Percentiles rank a stretch among this genome's conserved stretches.
Conservation (phyloP, 163 green algal genomes). For the Volvox carteri region DNA sequence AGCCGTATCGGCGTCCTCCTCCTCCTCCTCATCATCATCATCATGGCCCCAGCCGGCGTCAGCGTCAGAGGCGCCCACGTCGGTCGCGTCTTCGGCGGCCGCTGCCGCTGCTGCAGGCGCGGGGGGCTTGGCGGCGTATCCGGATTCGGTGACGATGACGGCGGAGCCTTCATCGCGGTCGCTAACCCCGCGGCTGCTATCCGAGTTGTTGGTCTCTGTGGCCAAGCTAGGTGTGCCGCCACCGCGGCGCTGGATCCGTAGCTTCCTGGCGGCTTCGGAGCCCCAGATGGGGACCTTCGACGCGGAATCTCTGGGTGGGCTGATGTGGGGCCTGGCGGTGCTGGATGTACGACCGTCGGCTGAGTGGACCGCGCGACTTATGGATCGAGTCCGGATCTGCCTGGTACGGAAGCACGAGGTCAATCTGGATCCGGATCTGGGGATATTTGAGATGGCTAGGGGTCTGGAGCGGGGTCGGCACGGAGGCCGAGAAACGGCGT, state of each 20-base stretch:
- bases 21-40: too few relatives aligned
- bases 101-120: not conserved
- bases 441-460: not conserved
- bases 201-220: constrained; percentile 24
- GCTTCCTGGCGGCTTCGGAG: not conserved
- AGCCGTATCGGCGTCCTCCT: too few relatives aligned
- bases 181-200: constrained; percentile 23
- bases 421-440: not conserved
- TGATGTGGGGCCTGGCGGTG: constrained; percentile 44
- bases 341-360: constrained; percentile 8
- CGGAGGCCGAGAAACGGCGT: too few relatives aligned
- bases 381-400: not conserved
- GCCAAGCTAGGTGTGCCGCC: constrained; percentile 28
- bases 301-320: not conserved
- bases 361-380: not conserved
- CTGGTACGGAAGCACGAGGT: not conserved
- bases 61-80: too few relatives aligned
- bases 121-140: not conserved
- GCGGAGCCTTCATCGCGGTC: not conserved
- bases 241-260: not conserved
- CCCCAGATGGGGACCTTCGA: not conserved
- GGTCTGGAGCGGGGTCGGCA: not conserved
- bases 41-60: too few relatives aligned
- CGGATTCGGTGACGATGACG: not conserved
- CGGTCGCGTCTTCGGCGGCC: not conserved